A percentile compares a stretch with the other conserved stretches of the same genome.
Conservation (phyloP, 176 grass and related monocot species). For the Musa acuminata region DNA sequence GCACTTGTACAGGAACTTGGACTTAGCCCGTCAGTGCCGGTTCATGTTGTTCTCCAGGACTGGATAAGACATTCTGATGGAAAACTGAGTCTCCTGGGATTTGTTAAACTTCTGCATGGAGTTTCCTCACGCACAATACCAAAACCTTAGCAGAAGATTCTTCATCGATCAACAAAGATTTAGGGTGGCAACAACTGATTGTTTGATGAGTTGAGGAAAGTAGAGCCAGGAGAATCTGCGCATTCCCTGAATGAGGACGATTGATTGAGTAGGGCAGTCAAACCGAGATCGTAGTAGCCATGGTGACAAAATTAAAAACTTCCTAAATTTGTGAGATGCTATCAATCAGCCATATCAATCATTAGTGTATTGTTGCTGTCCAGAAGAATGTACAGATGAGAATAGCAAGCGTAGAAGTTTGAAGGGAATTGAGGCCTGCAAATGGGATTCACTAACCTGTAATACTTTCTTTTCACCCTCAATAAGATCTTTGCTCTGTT, state of each 20-base stretch:
- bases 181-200: slow-evolving; percentile 26
- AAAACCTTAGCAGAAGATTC: slow-evolving; percentile 40
- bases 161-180: slow-evolving; percentile 24
- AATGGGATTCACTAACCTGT: not conserved
- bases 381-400: slow-evolving; percentile 62
- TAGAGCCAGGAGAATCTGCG: not conserved
- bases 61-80: slow-evolving; percentile 91
- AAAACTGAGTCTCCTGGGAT: slow-evolving; percentile 94
- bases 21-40: slow-evolving; percentile 81
- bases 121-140: slow-evolving; percentile 63
- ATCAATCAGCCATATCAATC: not conserved
- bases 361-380: slow-evolving; percentile 1
- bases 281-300: not conserved
- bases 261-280: not conserved
- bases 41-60: slow-evolving; percentile 95
- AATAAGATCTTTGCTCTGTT: slow-evolving; percentile 12
- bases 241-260: not conserved
- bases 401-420: slow-evolving; percentile 25
- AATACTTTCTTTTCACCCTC: slow-evolving; percentile 1
- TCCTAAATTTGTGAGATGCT: not conserved
- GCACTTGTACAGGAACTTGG: slow-evolving; percentile 67
- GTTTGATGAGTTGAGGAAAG: slow-evolving; percentile 6
- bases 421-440: not conserved
- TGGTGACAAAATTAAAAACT: not conserved
- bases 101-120: slow-evolving; percentile 93